Percentiles rank a stretch among this genome's conserved stretches.
phyloP scores from a whole-genome alignment of 495 filamentous ascomycete species.

The Parathielavia hyrcaniae region DNA sequence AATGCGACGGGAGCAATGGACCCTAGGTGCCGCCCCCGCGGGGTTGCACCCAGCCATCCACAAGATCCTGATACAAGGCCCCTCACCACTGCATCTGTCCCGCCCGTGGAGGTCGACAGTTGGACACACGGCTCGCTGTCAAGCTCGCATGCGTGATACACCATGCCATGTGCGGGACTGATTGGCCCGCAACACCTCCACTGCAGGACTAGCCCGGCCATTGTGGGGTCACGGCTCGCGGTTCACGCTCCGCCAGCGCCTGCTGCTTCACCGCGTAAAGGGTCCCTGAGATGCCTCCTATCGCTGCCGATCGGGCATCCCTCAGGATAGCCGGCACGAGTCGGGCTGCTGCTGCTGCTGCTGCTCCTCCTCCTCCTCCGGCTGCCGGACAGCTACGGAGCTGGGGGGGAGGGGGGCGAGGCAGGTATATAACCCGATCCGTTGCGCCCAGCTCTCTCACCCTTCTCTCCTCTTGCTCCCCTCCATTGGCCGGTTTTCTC shows the following conservation, averaged over 20 bases:
- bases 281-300: neutral
- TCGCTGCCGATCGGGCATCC: neutral
- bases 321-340: neutral
- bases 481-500: neutral
- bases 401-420: too few species aligned
- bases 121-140: conserved; percentile 4
- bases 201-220: conserved; percentile 2
- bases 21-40: too few species aligned
- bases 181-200: conserved; percentile 16
- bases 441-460: neutral
- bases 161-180: conserved; percentile 20
- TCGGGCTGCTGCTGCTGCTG: neutral
- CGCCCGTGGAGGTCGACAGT: too few species aligned
- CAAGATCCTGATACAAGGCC: neutral
- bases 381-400: too few species aligned
- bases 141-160: neutral
- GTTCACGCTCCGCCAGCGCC: neutral
- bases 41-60: too few species aligned
- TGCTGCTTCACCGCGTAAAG: neutral
- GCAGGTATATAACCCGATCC: neutral
- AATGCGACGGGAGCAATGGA: too few species aligned
- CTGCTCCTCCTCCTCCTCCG: neutral
- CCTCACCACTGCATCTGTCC: neutral
- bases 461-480: neutral
- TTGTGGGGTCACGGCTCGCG: conserved; percentile 3